Evolutionary conservation across 352 stramenopile species (phyloP).

Genomic region (Globisporangium solare): DNA sequence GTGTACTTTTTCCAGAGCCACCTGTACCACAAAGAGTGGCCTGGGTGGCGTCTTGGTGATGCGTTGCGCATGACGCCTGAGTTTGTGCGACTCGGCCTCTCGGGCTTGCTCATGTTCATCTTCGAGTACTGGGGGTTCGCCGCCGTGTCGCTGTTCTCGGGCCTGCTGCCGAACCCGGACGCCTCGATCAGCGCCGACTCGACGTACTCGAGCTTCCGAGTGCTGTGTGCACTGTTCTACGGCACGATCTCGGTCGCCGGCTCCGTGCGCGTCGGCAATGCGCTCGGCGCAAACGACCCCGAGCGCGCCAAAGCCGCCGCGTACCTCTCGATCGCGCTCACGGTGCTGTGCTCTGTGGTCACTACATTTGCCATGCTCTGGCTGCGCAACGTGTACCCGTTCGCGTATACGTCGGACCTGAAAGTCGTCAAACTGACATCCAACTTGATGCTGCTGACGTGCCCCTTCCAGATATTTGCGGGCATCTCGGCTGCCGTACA

Average conservation of each 20-base stretch:
- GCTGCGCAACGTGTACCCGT: constrained; percentile 47
- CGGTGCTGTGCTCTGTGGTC: constrained; percentile 31
- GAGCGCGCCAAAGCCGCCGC: constrained; percentile 64
- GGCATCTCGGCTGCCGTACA: constrained; percentile 64
- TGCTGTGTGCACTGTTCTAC: constrained; percentile 69
- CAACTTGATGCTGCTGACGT: constrained; percentile 61
- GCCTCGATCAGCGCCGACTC: constrained; percentile 84
- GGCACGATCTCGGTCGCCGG: constrained; percentile 58
- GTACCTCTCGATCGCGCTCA: constrained; percentile 49
- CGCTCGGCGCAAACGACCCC: constrained; percentile 76
- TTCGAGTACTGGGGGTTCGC: constrained; percentile 87
- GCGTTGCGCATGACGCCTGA: constrained; percentile 60
- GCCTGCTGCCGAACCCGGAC: constrained; percentile 68
- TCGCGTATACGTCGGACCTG: constrained; percentile 56
- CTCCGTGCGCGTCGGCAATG: constrained; percentile 83
- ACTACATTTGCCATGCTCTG: constrained; percentile 58
- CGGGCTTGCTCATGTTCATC: constrained; percentile 80
- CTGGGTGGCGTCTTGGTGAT: constrained; percentile 63
- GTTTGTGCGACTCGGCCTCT: constrained; percentile 76
- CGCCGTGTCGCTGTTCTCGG: constrained; percentile 60
- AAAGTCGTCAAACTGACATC: constrained; percentile 48
- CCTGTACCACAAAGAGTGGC: constrained; percentile 67
- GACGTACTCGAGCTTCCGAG: constrained; percentile 72
- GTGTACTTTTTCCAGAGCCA: constrained; percentile 64
- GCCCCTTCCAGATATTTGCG: constrained; percentile 81